Base-by-base conservation (phyloP, 2,329 filamentous ascomycete species). In the Clonostachys rosea region DNA sequence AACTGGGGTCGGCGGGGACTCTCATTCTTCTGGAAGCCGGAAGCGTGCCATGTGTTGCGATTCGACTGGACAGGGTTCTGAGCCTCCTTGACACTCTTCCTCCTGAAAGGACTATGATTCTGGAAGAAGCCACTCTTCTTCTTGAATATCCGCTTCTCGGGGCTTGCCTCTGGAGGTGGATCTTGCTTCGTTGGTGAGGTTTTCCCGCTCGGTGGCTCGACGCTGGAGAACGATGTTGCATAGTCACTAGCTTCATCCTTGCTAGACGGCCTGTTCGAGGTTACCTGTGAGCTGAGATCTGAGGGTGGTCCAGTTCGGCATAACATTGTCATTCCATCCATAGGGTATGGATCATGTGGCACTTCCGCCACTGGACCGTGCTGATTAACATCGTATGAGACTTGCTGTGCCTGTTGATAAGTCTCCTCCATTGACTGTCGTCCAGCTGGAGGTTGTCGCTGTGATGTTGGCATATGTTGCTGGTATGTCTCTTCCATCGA, bases 321-420 rank as follows among this genome's bases (percentile, higher is more conserved):
- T 52, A 96, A 86, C 81, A 97, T 95, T 0, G 92, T 96, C 91
- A 97, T 97, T 5, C 91, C 92, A 62, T 97, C 92, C 65, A 87
- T 82, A 0, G 92, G 91, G 62, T 96, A 96, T 10, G 94, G 90
- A 57, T 97, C 95, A 58, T 96, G 91, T 13, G 92, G 91, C 4
- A 95, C 80, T 13, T 81, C 69, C 5, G 83, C 75, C 50, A 89
- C 81, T 20, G 84, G 76, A 4, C 77, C 78, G 43, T 68, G 62
- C 53, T 91, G 84, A 47, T 70, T 73, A 37, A 64, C 55, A 49
- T 83, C 79, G 43, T 67, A 69, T 24, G 58, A 50, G 35, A 52
- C 50, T 35, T 59, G 54, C 12, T 49, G 45, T 7, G 50, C 14
- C 12, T 57, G 55, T 42, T 53, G 51, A 33, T 57, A 54, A 12